Evolutionary conservation across 768 basidiomycete genomes (phyloP).

Genomic region (Leucocoprinus birnbaumii): DNA sequence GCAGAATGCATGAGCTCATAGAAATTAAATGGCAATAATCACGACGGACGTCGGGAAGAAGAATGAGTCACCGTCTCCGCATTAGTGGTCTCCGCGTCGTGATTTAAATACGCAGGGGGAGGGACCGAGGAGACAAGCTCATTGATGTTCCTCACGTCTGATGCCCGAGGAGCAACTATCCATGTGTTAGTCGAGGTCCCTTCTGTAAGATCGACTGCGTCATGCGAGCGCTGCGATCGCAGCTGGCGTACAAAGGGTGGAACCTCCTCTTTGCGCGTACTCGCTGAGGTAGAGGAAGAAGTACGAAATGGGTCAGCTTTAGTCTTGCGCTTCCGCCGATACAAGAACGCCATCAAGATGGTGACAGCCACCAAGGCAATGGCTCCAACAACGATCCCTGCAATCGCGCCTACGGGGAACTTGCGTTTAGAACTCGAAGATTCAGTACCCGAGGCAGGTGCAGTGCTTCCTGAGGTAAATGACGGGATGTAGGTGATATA

Average conservation of each 20-base stretch:
- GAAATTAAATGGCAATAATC: too few species aligned
- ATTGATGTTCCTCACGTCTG: conserved; percentile 6
- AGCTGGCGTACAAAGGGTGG: conserved; percentile 6
- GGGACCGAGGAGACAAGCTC: conserved; percentile 1
- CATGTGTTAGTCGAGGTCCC: background rate
- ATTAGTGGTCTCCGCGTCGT: background rate
- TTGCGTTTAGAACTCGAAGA: too few species aligned
- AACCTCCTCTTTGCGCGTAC: conserved; percentile 4
- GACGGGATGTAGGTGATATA: conserved; percentile 26
- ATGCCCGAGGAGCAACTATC: background rate
- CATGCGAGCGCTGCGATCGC: background rate
- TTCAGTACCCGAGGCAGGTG: background rate
- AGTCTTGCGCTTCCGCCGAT: background rate
- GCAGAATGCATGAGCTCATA: too few species aligned
- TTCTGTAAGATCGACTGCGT: background rate
- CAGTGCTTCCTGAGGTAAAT: conserved; percentile 13
- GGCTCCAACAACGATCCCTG: conserved; percentile 13
- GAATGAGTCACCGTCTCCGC: background rate
- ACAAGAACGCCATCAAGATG: conserved; percentile 6
- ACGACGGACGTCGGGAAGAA: background rate
- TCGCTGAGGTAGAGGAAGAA: background rate
- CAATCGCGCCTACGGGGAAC: conserved; percentile 15
- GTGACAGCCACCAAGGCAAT: conserved; percentile 7
- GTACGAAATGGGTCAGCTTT: background rate
- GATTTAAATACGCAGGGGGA: conserved; percentile 1